Conservation (phyloP, 768 basidiomycete species). For the Wakefieldia striispora region DNA sequence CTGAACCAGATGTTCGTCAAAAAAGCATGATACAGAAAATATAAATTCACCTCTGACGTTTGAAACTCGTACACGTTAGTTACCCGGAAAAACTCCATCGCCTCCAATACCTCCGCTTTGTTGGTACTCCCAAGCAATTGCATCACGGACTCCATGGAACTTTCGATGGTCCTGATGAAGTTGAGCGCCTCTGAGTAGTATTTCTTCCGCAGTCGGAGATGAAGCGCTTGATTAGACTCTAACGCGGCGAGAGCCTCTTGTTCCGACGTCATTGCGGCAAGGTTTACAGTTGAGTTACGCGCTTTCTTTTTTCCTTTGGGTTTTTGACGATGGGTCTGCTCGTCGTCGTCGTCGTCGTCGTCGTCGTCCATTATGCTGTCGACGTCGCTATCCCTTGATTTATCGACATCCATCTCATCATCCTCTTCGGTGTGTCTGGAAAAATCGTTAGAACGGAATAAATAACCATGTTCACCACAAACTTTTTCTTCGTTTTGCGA, state of each 20-base stretch:
- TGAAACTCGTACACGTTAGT: constrained; percentile 80
- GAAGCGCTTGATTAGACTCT: constrained; percentile 61
- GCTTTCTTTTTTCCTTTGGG: constrained; percentile 47
- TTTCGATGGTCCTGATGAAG: constrained; percentile 73
- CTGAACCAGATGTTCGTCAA: constrained; percentile 37
- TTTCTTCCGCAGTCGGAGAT: constrained; percentile 73
- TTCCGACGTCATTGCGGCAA: constrained; percentile 66
- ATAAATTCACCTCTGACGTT: constrained; percentile 59
- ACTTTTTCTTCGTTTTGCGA: constrained; percentile 35
- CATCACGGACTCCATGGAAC: constrained; percentile 67
- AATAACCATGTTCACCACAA: not conserved
- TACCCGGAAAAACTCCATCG: constrained; percentile 87
- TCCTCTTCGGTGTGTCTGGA: constrained; percentile 23
- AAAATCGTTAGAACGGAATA: constrained; percentile 8
- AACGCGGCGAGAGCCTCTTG: constrained; percentile 69
- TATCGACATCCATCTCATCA: constrained; percentile 62
- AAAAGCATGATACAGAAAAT: not conserved
- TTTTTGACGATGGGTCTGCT: constrained; percentile 35
- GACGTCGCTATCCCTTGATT: constrained; percentile 33
- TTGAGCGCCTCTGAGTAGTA: constrained; percentile 83
- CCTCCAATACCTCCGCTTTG: constrained; percentile 79
- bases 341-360: constrained; percentile 40
- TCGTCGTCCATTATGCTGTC: constrained; percentile 39
- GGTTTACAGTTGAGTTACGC: constrained; percentile 69
- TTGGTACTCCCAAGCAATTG: constrained; percentile 83